Conservation (phyloP, 1,284 basidiomycete species). For the Sanghuangporus sanghuang region DNA sequence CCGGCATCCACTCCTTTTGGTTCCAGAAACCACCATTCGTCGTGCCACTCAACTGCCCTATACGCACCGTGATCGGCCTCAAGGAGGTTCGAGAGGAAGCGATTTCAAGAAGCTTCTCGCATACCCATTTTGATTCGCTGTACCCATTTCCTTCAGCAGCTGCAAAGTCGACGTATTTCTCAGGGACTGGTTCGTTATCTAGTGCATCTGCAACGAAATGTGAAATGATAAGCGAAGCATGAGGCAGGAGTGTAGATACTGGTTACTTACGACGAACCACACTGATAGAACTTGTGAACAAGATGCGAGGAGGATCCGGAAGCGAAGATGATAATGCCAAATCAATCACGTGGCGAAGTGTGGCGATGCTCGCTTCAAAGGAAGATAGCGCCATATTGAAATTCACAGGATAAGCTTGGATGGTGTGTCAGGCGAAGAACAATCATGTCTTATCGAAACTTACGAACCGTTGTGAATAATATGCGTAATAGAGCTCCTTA, state of each 20-base stretch:
- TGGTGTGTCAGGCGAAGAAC: not conserved
- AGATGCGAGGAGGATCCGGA: constrained; percentile 23
- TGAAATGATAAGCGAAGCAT: not conserved
- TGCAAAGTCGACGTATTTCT: constrained; percentile 22
- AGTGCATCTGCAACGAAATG: not conserved
- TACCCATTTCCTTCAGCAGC: constrained; percentile 24
- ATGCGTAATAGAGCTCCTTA: constrained; percentile 14
- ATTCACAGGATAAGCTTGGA: constrained; percentile 31
- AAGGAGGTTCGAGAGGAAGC: constrained; percentile 24
- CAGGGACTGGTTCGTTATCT: constrained; percentile 12
- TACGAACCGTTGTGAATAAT: constrained; percentile 20
- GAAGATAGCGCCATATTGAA: constrained; percentile 28
- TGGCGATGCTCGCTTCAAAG: constrained; percentile 23
- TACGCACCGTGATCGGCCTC: constrained; percentile 22
- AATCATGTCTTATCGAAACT: not conserved
- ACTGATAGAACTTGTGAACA: constrained; percentile 31
- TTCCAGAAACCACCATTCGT: constrained; percentile 28
- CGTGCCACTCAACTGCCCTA: constrained; percentile 24
- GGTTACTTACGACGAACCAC: constrained; percentile 24
- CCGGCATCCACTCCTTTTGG: constrained; percentile 27
- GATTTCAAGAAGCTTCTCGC: constrained; percentile 26
- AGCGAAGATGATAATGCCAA: constrained; percentile 27
- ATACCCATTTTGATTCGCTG: constrained; percentile 32
- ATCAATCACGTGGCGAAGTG: constrained; percentile 24
- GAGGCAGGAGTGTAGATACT: not conserved